A percentile compares a stretch with the other conserved stretches of the same genome.
These are phyloP conservation scores for Conticribra weissflogii DNA, from an alignment of 108 stramenopile species.

Conservation along the genomic window DNA sequence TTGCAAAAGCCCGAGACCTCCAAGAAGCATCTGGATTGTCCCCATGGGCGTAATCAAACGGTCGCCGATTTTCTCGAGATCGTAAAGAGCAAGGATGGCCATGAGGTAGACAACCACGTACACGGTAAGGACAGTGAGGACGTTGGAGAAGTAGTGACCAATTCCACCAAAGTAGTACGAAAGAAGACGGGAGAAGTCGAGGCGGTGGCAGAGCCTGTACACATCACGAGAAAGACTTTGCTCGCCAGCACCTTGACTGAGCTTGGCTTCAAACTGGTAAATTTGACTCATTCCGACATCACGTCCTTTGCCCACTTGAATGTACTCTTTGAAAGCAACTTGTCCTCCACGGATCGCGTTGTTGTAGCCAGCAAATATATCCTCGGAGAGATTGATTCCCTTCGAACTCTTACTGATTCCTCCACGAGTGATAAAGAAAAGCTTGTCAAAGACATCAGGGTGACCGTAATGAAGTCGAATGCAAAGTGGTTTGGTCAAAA, in stretches of 20 bases:
- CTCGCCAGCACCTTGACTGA: conserved; percentile 98
- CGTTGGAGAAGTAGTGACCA: conserved; percentile 96
- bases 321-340: conserved; percentile 96
- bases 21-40: conserved; percentile 92
- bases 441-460: conserved; percentile 98
- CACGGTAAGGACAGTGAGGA: conserved; percentile 93
- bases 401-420: conserved; percentile 97
- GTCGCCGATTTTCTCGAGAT: conserved; percentile 93
- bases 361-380: conserved; percentile 99
- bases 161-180: conserved; percentile 99
- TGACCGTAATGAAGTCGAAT: conserved; percentile 98
- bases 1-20: conserved; percentile 93
- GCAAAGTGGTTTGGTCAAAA: conserved; percentile 91
- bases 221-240: conserved; percentile 98
- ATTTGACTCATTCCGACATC: conserved; percentile 99
- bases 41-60: conserved; percentile 94
- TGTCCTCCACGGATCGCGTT: conserved; percentile 92
- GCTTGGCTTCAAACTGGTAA: conserved; percentile 99
- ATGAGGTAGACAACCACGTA: conserved; percentile 94
- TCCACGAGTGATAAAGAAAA: conserved; percentile 97
- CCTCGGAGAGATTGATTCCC: conserved; percentile 98
- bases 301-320: conserved; percentile 97
- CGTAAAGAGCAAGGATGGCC: conserved; percentile 89
- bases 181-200: conserved; percentile 96
- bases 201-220: conserved; percentile 90